Evolutionary conservation across 192 early-diverging fungal species (phyloP), one percentile per base, ranked within the genome.

Genomic region (Pecoramyces ruminantium): DNA sequence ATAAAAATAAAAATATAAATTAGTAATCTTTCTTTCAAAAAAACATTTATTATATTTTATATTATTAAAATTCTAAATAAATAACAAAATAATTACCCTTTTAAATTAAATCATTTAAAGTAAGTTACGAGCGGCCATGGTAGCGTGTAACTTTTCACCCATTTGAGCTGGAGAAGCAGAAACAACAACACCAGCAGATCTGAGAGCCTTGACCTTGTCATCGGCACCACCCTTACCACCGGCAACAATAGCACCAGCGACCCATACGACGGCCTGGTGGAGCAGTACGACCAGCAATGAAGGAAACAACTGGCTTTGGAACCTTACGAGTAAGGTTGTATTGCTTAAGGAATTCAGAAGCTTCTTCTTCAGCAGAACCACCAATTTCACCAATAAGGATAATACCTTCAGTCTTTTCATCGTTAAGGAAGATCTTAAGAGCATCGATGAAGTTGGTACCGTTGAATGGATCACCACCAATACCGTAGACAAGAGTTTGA

Each of bases 341-440:
- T 88, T 95, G 84, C 79, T 93, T 96, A 85, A 99, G 90, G 90
- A 94, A 99, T 84, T 97, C 95, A 38, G 98, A 95, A 39, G 97
- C 98, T 86, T 97, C 95, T 86, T 99, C 98, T 89, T 99, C 98
- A 79, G 98, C 98, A 51, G 92, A 91, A 34, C 98, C 98, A 88
- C 98, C 98, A 85, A 99, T 99, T 85, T 99, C 98, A 83, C 98
- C 98, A 89, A 99, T 99, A 87, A 99, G 88, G 81, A 99, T 95
- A 82, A 99, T 98, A 81, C 95, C 98, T 87, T 99, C 93, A 38
- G 98, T 99, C 30, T 93, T 90, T 11, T 93, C 91, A 85, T 99
- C 97, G 38, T 94, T 92, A 83, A 99, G 87, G 87, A 99, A 99
- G 79, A 98, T 87, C 79, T 90, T 93, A 34, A 99, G 87, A 87